These are phyloP conservation scores for Aspergillus egyptiacus DNA, from an alignment of 495 filamentous ascomycete species.

Conservation along the genomic window DNA sequence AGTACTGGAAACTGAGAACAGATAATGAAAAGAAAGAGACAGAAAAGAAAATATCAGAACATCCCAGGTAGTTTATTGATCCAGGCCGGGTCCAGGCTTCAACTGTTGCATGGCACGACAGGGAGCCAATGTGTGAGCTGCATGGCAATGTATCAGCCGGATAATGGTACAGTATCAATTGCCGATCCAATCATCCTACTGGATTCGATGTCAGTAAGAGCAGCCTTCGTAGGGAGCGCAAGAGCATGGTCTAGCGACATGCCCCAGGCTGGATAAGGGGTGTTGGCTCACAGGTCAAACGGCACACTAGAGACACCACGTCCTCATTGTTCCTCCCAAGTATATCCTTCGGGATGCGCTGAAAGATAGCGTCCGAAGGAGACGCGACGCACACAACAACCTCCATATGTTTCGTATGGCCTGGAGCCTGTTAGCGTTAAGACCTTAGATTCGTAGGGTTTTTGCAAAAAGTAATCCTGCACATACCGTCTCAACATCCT, in stretches of 20 bases:
- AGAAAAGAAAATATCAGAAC: slow-evolving; percentile 40
- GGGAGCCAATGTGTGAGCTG: slow-evolving; percentile 3
- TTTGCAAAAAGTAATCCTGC: too few relatives aligned
- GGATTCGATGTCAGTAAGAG: slow-evolving; percentile 21
- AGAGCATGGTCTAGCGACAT: background rate
- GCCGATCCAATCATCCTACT: slow-evolving; percentile 67
- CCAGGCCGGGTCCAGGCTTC: slow-evolving; percentile 7
- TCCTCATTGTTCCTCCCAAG: background rate
- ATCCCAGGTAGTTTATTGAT: slow-evolving; percentile 38
- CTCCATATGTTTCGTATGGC: too few relatives aligned
- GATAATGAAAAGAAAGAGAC: slow-evolving; percentile 30
- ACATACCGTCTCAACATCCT: too few relatives aligned
- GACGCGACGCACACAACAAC: background rate
- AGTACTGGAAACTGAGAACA: slow-evolving; percentile 19
- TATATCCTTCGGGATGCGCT: background rate
- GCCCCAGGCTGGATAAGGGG: slow-evolving; percentile 5
- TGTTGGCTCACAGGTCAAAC: slow-evolving; percentile 60
- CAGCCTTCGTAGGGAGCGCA: background rate
- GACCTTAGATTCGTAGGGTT: too few relatives aligned
- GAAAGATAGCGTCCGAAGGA: background rate
- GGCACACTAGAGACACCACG: too few relatives aligned
- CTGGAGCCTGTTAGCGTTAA: too few relatives aligned
- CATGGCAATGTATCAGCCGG: slow-evolving; percentile 2
- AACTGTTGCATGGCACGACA: slow-evolving; percentile 6
- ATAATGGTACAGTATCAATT: slow-evolving; percentile 45